Evolutionary conservation across 352 stramenopile genomes (phyloP).

Genomic region (Phytopythium aichiense): DNA sequence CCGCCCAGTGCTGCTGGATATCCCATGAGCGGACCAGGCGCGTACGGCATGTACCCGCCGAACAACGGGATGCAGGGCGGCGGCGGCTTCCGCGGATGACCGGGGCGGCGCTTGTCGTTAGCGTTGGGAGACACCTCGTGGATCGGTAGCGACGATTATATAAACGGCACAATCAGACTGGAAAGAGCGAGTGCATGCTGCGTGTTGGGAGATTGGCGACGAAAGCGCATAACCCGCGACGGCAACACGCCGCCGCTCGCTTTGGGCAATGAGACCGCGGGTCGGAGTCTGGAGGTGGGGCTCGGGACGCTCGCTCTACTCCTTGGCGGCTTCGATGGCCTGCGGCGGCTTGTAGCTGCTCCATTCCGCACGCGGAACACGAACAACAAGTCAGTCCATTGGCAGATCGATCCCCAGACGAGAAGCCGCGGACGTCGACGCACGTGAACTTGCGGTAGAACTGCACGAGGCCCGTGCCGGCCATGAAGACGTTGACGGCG

Average conservation of each 20-base stretch:
- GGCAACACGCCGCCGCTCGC: neutral
- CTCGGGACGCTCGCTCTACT: constrained; percentile 4
- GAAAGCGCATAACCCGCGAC: no score
- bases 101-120: neutral
- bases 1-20: constrained; percentile 1
- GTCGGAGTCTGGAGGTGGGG: neutral
- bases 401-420: neutral
- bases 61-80: constrained; percentile 5
- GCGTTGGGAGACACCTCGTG: neutral
- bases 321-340: constrained; percentile 11
- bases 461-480: constrained; percentile 69
- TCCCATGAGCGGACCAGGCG: neutral
- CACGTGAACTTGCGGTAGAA: constrained; percentile 79
- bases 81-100: neutral
- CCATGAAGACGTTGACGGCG: constrained; percentile 84
- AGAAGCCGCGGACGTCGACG: neutral
- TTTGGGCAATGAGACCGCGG: neutral
- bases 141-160: neutral
- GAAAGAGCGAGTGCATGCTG: neutral
- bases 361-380: neutral
- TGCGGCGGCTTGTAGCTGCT: constrained; percentile 15
- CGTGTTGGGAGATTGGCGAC: neutral
- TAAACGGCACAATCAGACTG: neutral
- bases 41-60: constrained; percentile 1
- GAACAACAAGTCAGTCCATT: neutral